phyloP scores from a whole-genome alignment of 768 basidiomycete species.

The Hericium coralloides region DNA sequence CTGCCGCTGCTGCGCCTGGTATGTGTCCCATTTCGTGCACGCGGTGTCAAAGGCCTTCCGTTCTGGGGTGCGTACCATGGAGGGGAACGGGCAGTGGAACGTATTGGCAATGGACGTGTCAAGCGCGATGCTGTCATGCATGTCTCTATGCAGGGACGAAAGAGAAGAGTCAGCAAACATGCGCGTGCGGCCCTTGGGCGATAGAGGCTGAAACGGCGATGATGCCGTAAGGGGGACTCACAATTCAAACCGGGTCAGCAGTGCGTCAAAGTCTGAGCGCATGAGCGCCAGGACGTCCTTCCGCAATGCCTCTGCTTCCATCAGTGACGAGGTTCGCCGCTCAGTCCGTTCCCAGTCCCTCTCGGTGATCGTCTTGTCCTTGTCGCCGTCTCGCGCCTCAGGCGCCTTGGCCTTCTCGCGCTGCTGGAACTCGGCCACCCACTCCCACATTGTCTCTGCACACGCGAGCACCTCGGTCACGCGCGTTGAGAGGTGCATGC shows the following conservation, averaged over 20 bases:
- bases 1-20: slow-evolving; percentile 29
- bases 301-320: neutral
- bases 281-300: slow-evolving; percentile 38
- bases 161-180: neutral
- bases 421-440: slow-evolving; percentile 47
- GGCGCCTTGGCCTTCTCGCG: neutral
- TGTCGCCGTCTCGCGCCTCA: neutral
- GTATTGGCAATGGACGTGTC: slow-evolving; percentile 36
- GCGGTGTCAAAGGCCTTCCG: slow-evolving; percentile 49
- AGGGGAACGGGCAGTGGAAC: slow-evolving; percentile 38
- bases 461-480: slow-evolving; percentile 61
- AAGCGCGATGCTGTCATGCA: slow-evolving; percentile 49
- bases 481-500: slow-evolving; percentile 54
- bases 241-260: slow-evolving; percentile 53
- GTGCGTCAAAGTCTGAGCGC: slow-evolving; percentile 52
- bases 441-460: slow-evolving; percentile 76
- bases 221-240: slow-evolving; percentile 26
- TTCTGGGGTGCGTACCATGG: slow-evolving; percentile 34
- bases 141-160: slow-evolving; percentile 39
- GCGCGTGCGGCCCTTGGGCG: neutral
- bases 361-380: neutral
- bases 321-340: neutral
- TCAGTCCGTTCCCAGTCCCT: neutral
- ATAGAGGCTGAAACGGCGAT: neutral
- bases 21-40: slow-evolving; percentile 48